phyloP scores from a whole-genome alignment of 2,329 filamentous ascomycete genomes.

The Akanthomyces muscarius region DNA sequence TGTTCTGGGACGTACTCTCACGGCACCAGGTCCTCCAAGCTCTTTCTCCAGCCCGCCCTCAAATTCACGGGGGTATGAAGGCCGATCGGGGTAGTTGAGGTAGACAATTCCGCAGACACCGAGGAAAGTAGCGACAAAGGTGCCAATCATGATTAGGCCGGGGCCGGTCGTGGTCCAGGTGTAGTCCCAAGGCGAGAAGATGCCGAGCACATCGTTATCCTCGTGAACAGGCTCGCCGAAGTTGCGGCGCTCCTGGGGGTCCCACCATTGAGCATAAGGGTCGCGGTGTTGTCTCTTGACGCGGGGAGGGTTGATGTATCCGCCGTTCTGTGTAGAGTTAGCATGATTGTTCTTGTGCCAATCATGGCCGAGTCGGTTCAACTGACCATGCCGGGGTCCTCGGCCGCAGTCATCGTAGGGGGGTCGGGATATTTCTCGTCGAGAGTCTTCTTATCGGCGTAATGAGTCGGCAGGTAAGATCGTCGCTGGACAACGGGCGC shows the following conservation, averaged over 20 bases:
- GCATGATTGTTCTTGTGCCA: background rate
- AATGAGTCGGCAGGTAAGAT: slow-evolving; percentile 49
- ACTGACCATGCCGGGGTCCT: slow-evolving; percentile 65
- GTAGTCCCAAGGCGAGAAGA: slow-evolving; percentile 87
- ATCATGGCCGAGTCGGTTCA: background rate
- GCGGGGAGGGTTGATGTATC: slow-evolving; percentile 72
- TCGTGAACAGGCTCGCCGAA: slow-evolving; percentile 96
- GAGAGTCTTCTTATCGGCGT: slow-evolving; percentile 42
- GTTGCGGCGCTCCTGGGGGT: slow-evolving; percentile 95
- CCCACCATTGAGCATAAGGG: slow-evolving; percentile 92
- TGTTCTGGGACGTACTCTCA: slow-evolving; percentile 53
- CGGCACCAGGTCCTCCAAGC: slow-evolving; percentile 64
- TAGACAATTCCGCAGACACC: slow-evolving; percentile 65
- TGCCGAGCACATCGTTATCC: slow-evolving; percentile 87
- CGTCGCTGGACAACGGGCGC: slow-evolving; percentile 54
- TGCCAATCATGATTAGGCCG: slow-evolving; percentile 63
- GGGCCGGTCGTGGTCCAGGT: slow-evolving; percentile 72
- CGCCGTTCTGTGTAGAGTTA: slow-evolving; percentile 62
- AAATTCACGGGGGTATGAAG: slow-evolving; percentile 65
- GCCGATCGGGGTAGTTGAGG: slow-evolving; percentile 67
- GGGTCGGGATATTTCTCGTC: slow-evolving; percentile 52
- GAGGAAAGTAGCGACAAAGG: slow-evolving; percentile 61
- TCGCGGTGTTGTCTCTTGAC: slow-evolving; percentile 91
- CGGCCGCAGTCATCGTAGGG: slow-evolving; percentile 49
- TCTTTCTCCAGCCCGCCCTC: slow-evolving; percentile 70